Base-by-base conservation (phyloP, 257 asterid species). In the Linaria vulgaris region DNA sequence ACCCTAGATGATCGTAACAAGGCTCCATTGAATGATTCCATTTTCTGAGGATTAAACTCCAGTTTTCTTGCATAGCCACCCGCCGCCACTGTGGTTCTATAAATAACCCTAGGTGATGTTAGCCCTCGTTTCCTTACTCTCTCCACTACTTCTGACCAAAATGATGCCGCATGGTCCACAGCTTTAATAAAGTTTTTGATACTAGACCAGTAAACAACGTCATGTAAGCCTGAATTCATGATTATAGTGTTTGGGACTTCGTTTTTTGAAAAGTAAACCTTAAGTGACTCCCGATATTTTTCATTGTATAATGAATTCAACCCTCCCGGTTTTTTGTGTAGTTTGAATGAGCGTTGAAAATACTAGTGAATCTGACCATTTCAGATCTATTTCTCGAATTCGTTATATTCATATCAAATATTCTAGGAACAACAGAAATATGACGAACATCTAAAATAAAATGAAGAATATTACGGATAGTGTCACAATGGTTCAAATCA, bases 191-290 rank as follows among this genome's bases (percentile, higher is more conserved):
- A 92, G 2, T 25, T 60, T 23, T 90, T 65, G 13, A 94, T 54
- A 38, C 58, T 84, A 4, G 70, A 62, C 99, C 97, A 94, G 58
- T 67, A 76, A 1, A 90, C 73, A 5, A 96, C 97, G 3, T 94
- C 97, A 3, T 94, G 99, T 25, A 94, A 63, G 1, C 97, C 99
- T 6, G 99, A 85, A 54, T 94, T 94, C 97, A 90, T 85, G 47
- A 94, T 78, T n/a, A 94, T 12, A 0, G 90, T 80, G 64, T 87
- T 91, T 0, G 99, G 99, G 9, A 87, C 84, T 13, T 78, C 73
- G 17, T 64, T 23, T 4, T 56, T 58, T 0, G 83, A 76, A 27
- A 92, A 92, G 65, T 83, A 89, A 4, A 84, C 74, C 59, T 71
- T 74, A 47, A 92, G 12, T 13, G 74, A 14, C 12, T 77, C 73